Evolutionary conservation across 306 rosid species (phyloP).

Genomic region (Heteromeles arbutifolia): DNA sequence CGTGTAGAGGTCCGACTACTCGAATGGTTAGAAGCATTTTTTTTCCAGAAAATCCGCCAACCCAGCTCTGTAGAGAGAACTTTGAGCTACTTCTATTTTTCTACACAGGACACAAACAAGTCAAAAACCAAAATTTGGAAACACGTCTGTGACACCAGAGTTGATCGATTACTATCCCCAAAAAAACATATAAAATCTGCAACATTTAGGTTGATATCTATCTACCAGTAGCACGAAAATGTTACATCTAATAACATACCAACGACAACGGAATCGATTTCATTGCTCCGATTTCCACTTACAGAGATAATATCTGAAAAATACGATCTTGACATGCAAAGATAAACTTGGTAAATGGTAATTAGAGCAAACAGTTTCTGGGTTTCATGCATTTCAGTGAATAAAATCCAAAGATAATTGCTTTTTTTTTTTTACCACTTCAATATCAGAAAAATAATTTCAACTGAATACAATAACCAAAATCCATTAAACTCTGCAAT

Average conservation of each 20-base stretch:
- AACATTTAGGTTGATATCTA: background rate
- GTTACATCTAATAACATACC: background rate
- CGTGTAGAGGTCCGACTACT: slow-evolving; percentile 26
- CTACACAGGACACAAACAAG: slow-evolving; percentile 36
- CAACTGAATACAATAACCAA: background rate
- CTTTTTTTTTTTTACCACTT: background rate
- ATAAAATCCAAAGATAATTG: background rate
- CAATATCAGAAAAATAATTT: background rate
- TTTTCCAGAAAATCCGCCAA: slow-evolving; percentile 67
- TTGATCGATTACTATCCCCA: background rate
- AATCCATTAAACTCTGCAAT: background rate
- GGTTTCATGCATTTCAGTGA: background rate
- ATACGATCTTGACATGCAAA: background rate
- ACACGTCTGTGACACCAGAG: background rate
- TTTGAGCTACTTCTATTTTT: slow-evolving; percentile 82
- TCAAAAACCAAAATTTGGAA: background rate
- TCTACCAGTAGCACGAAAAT: background rate
- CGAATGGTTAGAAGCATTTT: slow-evolving; percentile 32
- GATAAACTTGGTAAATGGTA: background rate
- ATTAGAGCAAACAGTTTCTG: background rate
- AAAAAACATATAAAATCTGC: background rate
- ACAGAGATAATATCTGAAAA: too few relatives aligned
- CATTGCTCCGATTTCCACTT: background rate
- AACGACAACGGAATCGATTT: background rate
- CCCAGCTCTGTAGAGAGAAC: slow-evolving; percentile 79